Evolutionary conservation across 176 grass and related monocot genomes (phyloP).

Genomic region (Raddia guianensis): DNA sequence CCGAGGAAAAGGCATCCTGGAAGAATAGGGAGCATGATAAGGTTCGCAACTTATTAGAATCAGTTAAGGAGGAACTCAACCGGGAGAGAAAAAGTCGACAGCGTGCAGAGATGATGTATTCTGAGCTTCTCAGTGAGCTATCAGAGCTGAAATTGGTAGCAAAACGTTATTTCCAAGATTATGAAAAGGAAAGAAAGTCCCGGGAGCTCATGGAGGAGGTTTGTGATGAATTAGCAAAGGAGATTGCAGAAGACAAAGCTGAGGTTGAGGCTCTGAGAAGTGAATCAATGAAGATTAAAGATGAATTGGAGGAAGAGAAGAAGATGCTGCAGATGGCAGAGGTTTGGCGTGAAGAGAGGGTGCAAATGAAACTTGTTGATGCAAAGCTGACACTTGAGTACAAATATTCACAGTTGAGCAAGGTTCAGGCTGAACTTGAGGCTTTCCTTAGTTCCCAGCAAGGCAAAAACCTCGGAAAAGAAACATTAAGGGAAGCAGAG

Average conservation of each 20-base stretch:
- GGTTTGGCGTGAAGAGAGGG: constrained; percentile 95
- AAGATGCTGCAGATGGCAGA: constrained; percentile 92
- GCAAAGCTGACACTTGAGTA: constrained; percentile 71
- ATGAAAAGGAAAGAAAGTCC: constrained; percentile 66
- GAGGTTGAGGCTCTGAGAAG: constrained; percentile 58
- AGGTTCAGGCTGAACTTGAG: constrained; percentile 52
- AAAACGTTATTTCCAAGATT: constrained; percentile 63
- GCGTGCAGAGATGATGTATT: constrained; percentile 59
- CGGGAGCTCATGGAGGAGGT: constrained; percentile 78
- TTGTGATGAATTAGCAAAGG: constrained; percentile 76
- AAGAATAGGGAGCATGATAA: constrained; percentile 66
- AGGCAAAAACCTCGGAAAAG: constrained; percentile 33
- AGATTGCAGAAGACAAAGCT: constrained; percentile 72
- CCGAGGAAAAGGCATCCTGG: constrained; percentile 64
- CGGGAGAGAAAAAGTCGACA: constrained; percentile 61
- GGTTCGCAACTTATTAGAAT: constrained; percentile 56
- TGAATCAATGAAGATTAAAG: constrained; percentile 58
- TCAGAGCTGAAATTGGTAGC: constrained; percentile 53
- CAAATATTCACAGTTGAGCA: constrained; percentile 58
- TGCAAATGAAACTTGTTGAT: constrained; percentile 94
- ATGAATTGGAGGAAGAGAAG: constrained; percentile 78
- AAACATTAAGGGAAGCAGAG: constrained; percentile 45
- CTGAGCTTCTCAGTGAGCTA: constrained; percentile 63
- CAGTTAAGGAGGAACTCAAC: constrained; percentile 62
- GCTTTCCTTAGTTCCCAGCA: constrained; percentile 37